Conservation (phyloP, 2,329 filamentous ascomycete species). For the Cordyceps cateniannulata region DNA sequence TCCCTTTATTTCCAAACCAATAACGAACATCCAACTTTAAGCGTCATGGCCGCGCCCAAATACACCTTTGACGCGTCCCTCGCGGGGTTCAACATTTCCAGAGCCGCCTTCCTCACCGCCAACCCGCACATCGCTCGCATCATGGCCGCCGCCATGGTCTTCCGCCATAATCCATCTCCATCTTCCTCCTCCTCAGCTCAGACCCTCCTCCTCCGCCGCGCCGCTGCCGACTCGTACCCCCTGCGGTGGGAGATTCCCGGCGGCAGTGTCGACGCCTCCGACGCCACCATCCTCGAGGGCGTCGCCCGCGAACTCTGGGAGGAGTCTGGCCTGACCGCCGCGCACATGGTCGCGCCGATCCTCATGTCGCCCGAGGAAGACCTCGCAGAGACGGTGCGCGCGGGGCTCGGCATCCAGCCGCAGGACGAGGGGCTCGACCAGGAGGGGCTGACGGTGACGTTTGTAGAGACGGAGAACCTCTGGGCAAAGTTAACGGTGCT, state of each 20-base stretch:
- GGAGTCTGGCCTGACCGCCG: constrained; percentile 33
- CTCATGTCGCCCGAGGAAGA: constrained; percentile 7
- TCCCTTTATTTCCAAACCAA: not conserved
- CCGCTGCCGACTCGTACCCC: constrained; percentile 17
- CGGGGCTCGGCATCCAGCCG: constrained; percentile 10
- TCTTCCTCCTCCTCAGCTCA: not conserved
- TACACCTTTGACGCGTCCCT: constrained; percentile 15
- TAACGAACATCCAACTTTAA: not conserved
- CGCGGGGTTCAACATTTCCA: constrained; percentile 7
- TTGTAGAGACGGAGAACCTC: constrained; percentile 19
- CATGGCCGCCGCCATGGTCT: constrained; percentile 18
- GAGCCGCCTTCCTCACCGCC: constrained; percentile 12
- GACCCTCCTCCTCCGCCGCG: constrained; percentile 15
- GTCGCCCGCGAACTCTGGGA: constrained; percentile 41
- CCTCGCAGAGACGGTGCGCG: not conserved
- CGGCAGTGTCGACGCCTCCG: constrained; percentile 34
- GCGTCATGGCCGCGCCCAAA: not conserved
- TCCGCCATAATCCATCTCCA: constrained; percentile 4
- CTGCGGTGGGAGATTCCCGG: constrained; percentile 19
- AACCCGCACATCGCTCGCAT: constrained; percentile 16
- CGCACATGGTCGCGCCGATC: constrained; percentile 20
- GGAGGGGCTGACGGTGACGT: constrained; percentile 17
- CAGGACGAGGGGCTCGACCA: constrained; percentile 18
- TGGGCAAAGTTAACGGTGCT: constrained; percentile 26
- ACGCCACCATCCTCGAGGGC: constrained; percentile 28